Evolutionary conservation across 305 asterid species (phyloP).

Genomic region (Stenogyne calaminthoides): DNA sequence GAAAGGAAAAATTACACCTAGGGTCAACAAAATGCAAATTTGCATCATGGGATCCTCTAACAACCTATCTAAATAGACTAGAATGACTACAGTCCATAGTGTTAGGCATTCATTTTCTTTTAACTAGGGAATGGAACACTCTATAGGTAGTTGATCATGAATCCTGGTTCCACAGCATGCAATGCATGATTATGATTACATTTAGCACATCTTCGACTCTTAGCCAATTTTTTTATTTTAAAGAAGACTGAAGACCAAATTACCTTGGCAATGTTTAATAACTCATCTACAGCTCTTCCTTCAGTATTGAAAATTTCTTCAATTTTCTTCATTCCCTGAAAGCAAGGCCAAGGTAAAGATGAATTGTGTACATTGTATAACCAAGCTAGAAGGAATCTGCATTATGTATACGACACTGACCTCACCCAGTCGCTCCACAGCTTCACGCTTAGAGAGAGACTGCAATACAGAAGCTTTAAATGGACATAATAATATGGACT

Average conservation of each 20-base stretch:
- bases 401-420: conserved; percentile 38
- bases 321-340: conserved; percentile 82
- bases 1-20: conserved; percentile 24
- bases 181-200: conserved; percentile 7
- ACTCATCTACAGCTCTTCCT: conserved; percentile 82
- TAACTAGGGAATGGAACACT: not conserved
- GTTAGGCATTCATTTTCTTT: not conserved
- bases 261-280: conserved; percentile 90
- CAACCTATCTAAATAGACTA: conserved; percentile 6
- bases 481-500: conserved; percentile 19
- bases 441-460: conserved; percentile 90
- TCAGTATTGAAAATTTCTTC: conserved; percentile 69
- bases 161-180: not conserved
- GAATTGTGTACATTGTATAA: not conserved
- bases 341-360: conserved; percentile 30
- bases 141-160: not conserved
- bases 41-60: conserved; percentile 1
- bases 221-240: conserved; percentile 7
- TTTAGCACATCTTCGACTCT: not conserved
- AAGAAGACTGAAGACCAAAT: conserved; percentile 21
- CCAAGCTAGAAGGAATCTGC: conserved; percentile 23
- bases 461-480: conserved; percentile 43
- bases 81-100: not conserved
- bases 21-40: conserved; percentile 5
- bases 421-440: conserved; percentile 89